phyloP scores from a whole-genome alignment of 1,139 yeast genomes.

The Diutina siamensis region DNA sequence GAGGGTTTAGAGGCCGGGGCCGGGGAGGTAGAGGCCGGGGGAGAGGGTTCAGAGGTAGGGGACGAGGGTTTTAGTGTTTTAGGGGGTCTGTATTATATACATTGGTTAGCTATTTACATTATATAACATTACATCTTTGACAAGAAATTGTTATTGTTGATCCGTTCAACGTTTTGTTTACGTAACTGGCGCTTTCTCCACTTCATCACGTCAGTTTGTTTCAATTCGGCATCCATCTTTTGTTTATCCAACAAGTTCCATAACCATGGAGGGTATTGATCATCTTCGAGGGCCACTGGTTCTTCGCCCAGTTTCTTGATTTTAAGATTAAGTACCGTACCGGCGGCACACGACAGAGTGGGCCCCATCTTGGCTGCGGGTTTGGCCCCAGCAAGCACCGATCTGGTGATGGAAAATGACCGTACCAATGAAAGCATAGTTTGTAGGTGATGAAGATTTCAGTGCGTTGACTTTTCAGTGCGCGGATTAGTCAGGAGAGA shows the following conservation, averaged over 20 bases:
- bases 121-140: conserved; percentile 1
- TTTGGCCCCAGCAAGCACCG: conserved; percentile 7
- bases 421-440: conserved; percentile 3
- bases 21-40: conserved; percentile 10
- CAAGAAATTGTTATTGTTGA: conserved; percentile 72
- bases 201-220: conserved; percentile 48
- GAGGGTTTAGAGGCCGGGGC: conserved; percentile 11
- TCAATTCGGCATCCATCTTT: conserved; percentile 39
- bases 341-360: conserved; percentile 49
- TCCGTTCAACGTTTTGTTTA: conserved; percentile 51
- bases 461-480: too few relatives aligned
- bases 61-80: conserved; percentile 12
- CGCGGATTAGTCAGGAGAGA: too few relatives aligned
- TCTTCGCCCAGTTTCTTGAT: conserved; percentile 72
- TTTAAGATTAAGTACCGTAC: conserved; percentile 70
- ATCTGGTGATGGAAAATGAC: neutral
- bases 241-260: conserved; percentile 76
- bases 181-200: conserved; percentile 62
- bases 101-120: too few relatives aligned
- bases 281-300: conserved; percentile 81
- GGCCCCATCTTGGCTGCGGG: conserved; percentile 9
- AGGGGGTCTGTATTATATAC: too few relatives aligned
- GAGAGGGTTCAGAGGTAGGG: conserved; percentile 13
- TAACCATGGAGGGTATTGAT: conserved; percentile 89
- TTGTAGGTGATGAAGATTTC: neutral